Conservation (phyloP, 2,329 filamentous ascomycete genomes). For the Mycosphaerelloides madeirae region DNA sequence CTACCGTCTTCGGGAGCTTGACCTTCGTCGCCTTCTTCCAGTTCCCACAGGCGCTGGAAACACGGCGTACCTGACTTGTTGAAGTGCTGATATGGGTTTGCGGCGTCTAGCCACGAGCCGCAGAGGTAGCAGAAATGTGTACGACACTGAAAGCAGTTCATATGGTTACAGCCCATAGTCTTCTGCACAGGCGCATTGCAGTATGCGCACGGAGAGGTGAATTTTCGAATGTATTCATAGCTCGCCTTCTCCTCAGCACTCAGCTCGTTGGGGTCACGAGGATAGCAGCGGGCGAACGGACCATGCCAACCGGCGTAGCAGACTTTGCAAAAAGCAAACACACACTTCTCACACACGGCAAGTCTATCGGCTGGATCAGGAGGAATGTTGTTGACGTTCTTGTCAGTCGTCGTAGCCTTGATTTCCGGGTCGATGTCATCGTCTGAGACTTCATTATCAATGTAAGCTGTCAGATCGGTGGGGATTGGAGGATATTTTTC, state of each 20-base stretch:
- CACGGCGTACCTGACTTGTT: constrained; percentile 66
- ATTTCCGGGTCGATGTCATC: constrained; percentile 26
- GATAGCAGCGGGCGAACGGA: constrained; percentile 69
- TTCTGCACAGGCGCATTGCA: constrained; percentile 84
- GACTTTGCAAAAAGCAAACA: constrained; percentile 79
- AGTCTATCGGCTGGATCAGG: constrained; percentile 55
- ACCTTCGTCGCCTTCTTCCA: constrained; percentile 69
- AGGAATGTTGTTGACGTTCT: constrained; percentile 17
- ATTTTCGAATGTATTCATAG: constrained; percentile 71
- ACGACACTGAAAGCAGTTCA: constrained; percentile 85
- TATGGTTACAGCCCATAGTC: constrained; percentile 91
- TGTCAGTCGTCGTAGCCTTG: constrained; percentile 5
- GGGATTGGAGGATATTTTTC: constrained; percentile 45
- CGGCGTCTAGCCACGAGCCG: constrained; percentile 73
- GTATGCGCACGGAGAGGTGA: constrained; percentile 85
- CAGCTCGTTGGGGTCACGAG: constrained; percentile 63
- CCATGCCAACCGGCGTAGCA: constrained; percentile 87
- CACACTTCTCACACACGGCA: constrained; percentile 81
- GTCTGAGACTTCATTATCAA: constrained; percentile 28
- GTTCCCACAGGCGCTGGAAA: constrained; percentile 83
- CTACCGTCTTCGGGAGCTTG: constrained; percentile 36
- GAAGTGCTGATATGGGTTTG: constrained; percentile 85
- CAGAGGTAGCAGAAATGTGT: constrained; percentile 96
- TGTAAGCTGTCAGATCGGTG: constrained; percentile 38
- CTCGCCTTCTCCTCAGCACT: constrained; percentile 82